Percentiles rank a stretch among this genome's conserved stretches.
Conservation (phyloP, 1,139 yeast genomes). For the Sugiyamaella xylanicola region DNA sequence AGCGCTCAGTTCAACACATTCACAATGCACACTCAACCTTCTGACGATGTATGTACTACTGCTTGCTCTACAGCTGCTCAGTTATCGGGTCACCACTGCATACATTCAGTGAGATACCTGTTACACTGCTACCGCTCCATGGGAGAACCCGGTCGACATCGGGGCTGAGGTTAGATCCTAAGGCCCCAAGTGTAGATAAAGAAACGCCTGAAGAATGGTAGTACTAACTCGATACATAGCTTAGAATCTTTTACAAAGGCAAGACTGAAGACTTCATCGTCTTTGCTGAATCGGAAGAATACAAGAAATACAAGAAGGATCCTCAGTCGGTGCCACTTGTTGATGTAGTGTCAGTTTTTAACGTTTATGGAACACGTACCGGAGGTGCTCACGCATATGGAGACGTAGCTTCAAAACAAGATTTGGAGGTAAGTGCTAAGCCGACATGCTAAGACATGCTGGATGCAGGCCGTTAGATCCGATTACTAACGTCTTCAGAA, state of each 20-base stretch:
- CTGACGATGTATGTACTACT: neutral
- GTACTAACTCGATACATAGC: conserved; percentile 2
- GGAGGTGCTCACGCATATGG: conserved; percentile 70
- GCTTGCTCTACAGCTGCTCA: no score
- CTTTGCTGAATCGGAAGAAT: conserved; percentile 59
- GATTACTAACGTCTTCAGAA: conserved; percentile 8
- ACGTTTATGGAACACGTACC: conserved; percentile 57
- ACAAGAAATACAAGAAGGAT: conserved; percentile 53
- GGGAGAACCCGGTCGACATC: no score
- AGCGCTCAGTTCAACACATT: no score
- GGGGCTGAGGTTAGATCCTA: no score
- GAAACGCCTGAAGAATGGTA: no score
- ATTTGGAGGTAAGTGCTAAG: conserved; percentile 45
- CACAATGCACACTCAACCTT: neutral
- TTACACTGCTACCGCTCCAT: no score
- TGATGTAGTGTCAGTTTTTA: conserved; percentile 64
- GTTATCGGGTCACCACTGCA: neutral
- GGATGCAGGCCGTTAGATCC: neutral
- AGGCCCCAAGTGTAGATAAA: no score
- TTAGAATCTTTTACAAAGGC: conserved; percentile 63
- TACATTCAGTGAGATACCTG: no score
- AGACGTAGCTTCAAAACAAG: conserved; percentile 71
- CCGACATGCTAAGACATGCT: neutral
- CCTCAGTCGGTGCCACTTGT: conserved; percentile 57
- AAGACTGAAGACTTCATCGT: conserved; percentile 59